These are phyloP conservation scores for Eucalyptus cloeziana DNA, from an alignment of 345 rosid genomes.

Conservation along the genomic window DNA sequence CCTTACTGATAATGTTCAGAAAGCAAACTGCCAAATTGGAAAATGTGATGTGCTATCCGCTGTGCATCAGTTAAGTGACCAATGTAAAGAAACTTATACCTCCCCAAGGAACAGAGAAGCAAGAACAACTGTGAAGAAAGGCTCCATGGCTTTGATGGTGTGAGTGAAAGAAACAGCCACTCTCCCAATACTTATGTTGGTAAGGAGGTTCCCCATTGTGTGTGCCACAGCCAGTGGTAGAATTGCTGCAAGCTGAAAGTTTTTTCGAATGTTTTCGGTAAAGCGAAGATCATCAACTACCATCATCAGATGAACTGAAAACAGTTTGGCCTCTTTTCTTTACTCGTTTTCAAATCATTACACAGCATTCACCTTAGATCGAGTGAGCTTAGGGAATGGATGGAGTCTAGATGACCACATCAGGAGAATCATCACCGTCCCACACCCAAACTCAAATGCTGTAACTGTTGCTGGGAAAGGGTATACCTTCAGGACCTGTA, in stretches of 20 bases:
- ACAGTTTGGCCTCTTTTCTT: not conserved
- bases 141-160: constrained; percentile 93
- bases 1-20: not conserved
- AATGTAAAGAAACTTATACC: constrained; percentile 10
- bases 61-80: not conserved
- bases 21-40: not conserved
- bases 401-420: constrained; percentile 75
- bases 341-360: not conserved
- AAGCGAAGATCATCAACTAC: not conserved
- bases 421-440: constrained; percentile 33
- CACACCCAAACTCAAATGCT: constrained; percentile 74
- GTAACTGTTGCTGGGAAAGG: constrained; percentile 85
- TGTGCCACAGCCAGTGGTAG: constrained; percentile 68
- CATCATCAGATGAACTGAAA: not conserved
- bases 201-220: constrained; percentile 73
- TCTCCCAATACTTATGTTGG: constrained; percentile 66
- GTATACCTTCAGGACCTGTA: constrained; percentile 57
- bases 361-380: constrained; percentile 40
- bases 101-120: constrained; percentile 55
- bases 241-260: constrained; percentile 46
- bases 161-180: constrained; percentile 89
- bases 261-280: not conserved
- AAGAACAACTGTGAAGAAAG: constrained; percentile 75
- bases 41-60: not conserved
- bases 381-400: constrained; percentile 43